Conservation (phyloP, 1,139 yeast genomes). For the Fermentozyma sake region DNA sequence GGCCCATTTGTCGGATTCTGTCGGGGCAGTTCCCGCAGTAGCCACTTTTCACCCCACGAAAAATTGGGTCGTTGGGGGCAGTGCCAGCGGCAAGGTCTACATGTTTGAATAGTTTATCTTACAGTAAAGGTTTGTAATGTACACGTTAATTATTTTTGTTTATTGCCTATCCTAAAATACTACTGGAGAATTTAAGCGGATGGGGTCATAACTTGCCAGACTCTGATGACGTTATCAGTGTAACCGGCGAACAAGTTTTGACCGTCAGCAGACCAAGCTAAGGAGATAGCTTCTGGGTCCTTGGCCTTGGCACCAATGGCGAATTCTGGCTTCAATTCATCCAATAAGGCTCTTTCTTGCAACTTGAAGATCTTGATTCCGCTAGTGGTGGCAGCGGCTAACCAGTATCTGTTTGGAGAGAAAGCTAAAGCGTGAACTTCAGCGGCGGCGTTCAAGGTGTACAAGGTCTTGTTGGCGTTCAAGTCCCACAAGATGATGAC, state of each 20-base stretch:
- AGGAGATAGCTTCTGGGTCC: slow-evolving; percentile 98
- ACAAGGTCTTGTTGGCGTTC: slow-evolving; percentile 80
- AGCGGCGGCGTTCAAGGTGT: slow-evolving; percentile 93
- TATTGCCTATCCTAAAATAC: slow-evolving; percentile 1
- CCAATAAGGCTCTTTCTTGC: slow-evolving; percentile 93
- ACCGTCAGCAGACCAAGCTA: slow-evolving; percentile 99
- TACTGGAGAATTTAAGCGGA: slow-evolving; percentile 36
- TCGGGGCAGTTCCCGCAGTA: slow-evolving; percentile 93
- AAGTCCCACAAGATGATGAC: slow-evolving; percentile 98
- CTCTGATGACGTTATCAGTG: slow-evolving; percentile 99
- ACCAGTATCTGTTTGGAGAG: slow-evolving; percentile 99
- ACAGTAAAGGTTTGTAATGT: slow-evolving; percentile 1
- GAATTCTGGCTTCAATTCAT: slow-evolving; percentile 98
- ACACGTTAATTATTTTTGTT: slow-evolving; percentile 1
- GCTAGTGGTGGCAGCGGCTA: slow-evolving; percentile 98
- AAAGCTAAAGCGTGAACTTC: slow-evolving; percentile 98
- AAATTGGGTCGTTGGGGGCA: slow-evolving; percentile 91
- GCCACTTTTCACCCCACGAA: slow-evolving; percentile 74
- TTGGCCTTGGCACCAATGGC: slow-evolving; percentile 85
- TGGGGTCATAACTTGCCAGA: slow-evolving; percentile 99
- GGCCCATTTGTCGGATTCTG: slow-evolving; percentile 62
- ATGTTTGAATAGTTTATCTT: slow-evolving; percentile 35
- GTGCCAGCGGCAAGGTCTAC: slow-evolving; percentile 89
- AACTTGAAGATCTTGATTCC: slow-evolving; percentile 98
- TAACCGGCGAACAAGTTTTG: slow-evolving; percentile 99